phyloP scores from a whole-genome alignment of 1,284 basidiomycete genomes.

The Cystobasidium sp. region DNA sequence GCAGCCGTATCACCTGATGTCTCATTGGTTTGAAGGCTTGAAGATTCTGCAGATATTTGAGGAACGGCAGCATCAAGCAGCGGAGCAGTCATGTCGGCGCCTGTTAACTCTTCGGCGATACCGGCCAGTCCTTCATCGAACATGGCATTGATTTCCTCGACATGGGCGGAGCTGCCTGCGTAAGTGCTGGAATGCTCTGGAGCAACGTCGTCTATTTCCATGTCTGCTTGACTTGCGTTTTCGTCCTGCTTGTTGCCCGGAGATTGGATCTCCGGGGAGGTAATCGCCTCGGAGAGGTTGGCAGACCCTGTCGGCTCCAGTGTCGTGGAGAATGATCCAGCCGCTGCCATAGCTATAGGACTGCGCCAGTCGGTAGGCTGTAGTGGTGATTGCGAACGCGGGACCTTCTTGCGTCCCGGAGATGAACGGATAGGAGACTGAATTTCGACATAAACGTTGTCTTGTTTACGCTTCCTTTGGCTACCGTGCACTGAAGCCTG shows the following conservation, averaged over 20 bases:
- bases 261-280: too few species aligned
- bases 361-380: too few species aligned
- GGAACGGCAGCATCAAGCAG: not conserved
- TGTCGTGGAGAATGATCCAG: too few species aligned
- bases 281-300: too few species aligned
- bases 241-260: not conserved
- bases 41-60: not conserved
- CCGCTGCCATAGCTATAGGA: too few species aligned
- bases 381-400: not conserved
- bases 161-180: not conserved
- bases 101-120: not conserved
- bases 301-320: too few species aligned
- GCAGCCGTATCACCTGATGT: not conserved
- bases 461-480: too few species aligned
- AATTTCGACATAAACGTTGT: conserved; percentile 8
- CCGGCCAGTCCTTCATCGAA: conserved; percentile 8
- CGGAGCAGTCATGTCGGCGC: not conserved
- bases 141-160: conserved; percentile 13
- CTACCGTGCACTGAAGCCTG: too few species aligned
- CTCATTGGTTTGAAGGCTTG: not conserved
- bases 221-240: not conserved
- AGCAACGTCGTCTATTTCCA: not conserved
- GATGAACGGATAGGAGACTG: not conserved
- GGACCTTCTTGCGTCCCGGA: not conserved
- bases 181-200: not conserved